Evolutionary conservation across 352 stramenopile species (phyloP).

Genomic region (Pythium chondricola): DNA sequence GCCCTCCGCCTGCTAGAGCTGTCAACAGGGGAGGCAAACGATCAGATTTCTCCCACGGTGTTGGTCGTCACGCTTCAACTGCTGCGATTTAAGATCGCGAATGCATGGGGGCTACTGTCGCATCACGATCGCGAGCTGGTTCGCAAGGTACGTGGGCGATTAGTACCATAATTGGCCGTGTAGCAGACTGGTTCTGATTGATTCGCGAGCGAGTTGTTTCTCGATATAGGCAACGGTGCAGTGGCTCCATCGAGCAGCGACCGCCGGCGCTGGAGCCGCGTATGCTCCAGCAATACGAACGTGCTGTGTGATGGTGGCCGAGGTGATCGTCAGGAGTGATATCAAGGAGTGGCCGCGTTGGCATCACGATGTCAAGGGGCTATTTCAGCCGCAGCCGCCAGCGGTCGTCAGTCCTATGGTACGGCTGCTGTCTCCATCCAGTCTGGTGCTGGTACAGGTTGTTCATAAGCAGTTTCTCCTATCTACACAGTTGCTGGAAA

Average conservation of each 20-base stretch:
- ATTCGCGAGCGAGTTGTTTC: neutral
- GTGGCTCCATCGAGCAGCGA: slow-evolving; percentile 16
- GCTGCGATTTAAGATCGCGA: slow-evolving; percentile 52
- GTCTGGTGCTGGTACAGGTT: neutral
- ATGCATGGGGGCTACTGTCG: slow-evolving; percentile 37
- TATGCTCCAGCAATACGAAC: slow-evolving; percentile 12
- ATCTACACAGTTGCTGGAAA: slow-evolving; percentile 17
- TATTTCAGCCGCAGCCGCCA: neutral
- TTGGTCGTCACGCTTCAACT: slow-evolving; percentile 69
- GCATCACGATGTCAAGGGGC: slow-evolving; percentile 15
- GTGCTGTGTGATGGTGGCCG: slow-evolving; percentile 15
- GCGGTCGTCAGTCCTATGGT: neutral
- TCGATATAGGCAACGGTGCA: slow-evolving; percentile 8
- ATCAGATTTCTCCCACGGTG: slow-evolving; percentile 21
- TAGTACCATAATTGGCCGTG: neutral
- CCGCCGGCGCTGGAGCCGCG: neutral
- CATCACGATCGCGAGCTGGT: slow-evolving; percentile 32
- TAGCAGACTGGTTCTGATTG: neutral
- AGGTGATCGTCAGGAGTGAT: slow-evolving; percentile 18
- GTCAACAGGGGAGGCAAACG: slow-evolving; percentile 11
- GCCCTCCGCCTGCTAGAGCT: slow-evolving; percentile 48
- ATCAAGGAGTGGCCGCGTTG: slow-evolving; percentile 11
- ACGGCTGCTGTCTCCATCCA: neutral
- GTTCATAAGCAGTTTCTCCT: neutral
- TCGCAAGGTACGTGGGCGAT: slow-evolving; percentile 18